phyloP scores from a whole-genome alignment of 2,329 filamentous ascomycete genomes.

The Rugonectria rugulosa region DNA sequence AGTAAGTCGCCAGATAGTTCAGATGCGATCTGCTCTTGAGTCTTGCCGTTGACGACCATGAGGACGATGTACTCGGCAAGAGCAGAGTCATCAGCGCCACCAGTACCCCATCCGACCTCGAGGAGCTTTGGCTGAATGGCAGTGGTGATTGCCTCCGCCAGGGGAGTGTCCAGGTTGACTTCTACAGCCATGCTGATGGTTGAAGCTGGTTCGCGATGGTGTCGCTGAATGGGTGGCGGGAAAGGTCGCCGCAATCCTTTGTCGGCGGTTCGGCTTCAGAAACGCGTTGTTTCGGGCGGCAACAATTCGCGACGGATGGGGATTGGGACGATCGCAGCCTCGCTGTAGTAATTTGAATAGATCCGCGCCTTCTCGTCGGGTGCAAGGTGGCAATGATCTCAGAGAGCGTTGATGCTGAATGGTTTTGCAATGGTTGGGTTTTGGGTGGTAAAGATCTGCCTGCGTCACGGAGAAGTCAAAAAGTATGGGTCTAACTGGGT shows the following conservation, averaged over 20 bases:
- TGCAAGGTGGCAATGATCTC: conserved; percentile 27
- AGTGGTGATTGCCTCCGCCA: conserved; percentile 83
- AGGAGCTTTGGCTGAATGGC: conserved; percentile 90
- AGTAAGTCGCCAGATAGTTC: conserved; percentile 91
- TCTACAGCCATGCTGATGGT: conserved; percentile 75
- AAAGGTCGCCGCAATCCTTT: conserved; percentile 30
- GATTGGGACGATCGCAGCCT: conserved; percentile 28
- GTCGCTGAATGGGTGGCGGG: conserved; percentile 30
- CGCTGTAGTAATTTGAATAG: conserved; percentile 8
- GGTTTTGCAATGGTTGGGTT: conserved; percentile 29
- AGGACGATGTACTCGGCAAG: conserved; percentile 96
- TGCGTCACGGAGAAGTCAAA: conserved; percentile 35
- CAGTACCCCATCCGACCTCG: conserved; percentile 90
- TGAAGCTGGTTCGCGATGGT: conserved; percentile 13
- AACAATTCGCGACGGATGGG: conserved; percentile 39
- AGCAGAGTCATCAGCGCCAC: conserved; percentile 78
- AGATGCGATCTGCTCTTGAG: conserved; percentile 84
- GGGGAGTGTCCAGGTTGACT: conserved; percentile 77
- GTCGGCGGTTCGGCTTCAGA: conserved; percentile 25
- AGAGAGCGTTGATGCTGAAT: conserved; percentile 29
- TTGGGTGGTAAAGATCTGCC: conserved; percentile 40
- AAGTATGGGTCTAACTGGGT: conserved; percentile 39
- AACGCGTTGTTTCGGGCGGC: conserved; percentile 34
- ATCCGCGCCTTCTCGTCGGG: conserved; percentile 24
- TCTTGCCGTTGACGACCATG: conserved; percentile 96